Conservation (phyloP, 257 asterid species). For the Solanum rostratum region DNA sequence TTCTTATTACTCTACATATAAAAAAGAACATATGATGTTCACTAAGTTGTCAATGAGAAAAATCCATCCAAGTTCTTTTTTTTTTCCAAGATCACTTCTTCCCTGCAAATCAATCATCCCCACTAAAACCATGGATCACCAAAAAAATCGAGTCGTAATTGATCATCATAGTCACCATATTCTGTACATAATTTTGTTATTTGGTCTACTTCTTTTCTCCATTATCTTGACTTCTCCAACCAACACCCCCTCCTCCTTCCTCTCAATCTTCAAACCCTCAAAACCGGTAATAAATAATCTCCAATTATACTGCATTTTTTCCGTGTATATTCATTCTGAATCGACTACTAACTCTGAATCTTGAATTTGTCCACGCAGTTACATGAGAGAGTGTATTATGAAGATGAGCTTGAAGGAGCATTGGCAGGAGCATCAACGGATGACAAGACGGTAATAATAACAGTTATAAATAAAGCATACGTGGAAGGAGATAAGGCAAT, state of each 20-base stretch:
- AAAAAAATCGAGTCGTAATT: neutral
- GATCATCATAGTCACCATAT: neutral
- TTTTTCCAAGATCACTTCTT: neutral
- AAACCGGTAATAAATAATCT: neutral
- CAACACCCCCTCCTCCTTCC: neutral
- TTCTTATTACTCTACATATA: neutral
- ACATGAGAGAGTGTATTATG: neutral
- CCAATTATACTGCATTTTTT: no score
- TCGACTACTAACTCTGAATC: neutral
- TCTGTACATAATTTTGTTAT: neutral
- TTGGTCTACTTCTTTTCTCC: neutral
- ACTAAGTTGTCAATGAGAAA: neutral
- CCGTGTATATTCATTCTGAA: no score
- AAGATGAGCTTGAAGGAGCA: constrained; percentile 34
- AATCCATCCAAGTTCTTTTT: neutral
- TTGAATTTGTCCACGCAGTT: neutral
- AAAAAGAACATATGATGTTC: neutral
- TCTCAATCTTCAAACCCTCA: neutral
- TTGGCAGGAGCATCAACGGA: constrained; percentile 38
- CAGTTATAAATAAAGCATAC: constrained; percentile 56
- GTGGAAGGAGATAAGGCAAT: constrained; percentile 50
- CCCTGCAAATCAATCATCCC: neutral
- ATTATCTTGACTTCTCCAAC: neutral
- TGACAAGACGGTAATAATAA: constrained; percentile 43
- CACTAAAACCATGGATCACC: neutral